Evolutionary conservation across 176 grass and related monocot species (phyloP), one percentile per base, ranked within the genome.

Genomic region (Zoysia pacifica): DNA sequence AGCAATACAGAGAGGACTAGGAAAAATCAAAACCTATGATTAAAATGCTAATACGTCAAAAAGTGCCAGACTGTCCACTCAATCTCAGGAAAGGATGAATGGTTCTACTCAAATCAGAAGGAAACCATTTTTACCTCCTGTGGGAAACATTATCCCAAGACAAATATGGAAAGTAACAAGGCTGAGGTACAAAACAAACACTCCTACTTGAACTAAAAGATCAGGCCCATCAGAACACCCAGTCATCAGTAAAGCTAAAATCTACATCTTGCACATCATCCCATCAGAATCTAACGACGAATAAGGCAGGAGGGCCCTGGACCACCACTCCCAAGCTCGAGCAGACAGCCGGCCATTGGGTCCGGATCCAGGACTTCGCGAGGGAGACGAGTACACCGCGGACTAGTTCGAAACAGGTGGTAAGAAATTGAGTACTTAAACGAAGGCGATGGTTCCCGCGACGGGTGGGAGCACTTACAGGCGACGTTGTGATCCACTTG

Each of bases 401-500:
- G 35, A 3, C 35, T 67, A 86, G 35, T 44, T 3, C 38, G 64
- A 28, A 80, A 36, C 68, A 15, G 35, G 11, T 10, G 36, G 12
- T 43, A 51, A 18, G 36, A 69, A 62, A 43, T 20, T 5, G 3
- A 50, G 66, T 7, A 37, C 50, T 4, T 35, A 48, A 61, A 72
- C 43, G 53, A 62, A n/a, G 62, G 4, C 37, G 7, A n/a, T 12
- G 8, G 48, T 37, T 11, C 20, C 59, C 59, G 59, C 59, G 8
- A 62, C 59, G 20, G 20, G 62, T 2, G 35, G 63, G 54, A 35
- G 45, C 20, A 91, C 93, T 95, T 83, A 95, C 93, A 73, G 11
- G 86, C 37, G 46, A 52, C 20, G 70, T 72, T 88, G 8, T 56
- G 51, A 3, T 91, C 86, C 48, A 87, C 81, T 67, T 7, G 66